Percentiles rank a stretch among this genome's conserved stretches.
Evolutionary conservation across 352 stramenopile genomes (phyloP).

Genomic region (Phytophthora aleatoria): DNA sequence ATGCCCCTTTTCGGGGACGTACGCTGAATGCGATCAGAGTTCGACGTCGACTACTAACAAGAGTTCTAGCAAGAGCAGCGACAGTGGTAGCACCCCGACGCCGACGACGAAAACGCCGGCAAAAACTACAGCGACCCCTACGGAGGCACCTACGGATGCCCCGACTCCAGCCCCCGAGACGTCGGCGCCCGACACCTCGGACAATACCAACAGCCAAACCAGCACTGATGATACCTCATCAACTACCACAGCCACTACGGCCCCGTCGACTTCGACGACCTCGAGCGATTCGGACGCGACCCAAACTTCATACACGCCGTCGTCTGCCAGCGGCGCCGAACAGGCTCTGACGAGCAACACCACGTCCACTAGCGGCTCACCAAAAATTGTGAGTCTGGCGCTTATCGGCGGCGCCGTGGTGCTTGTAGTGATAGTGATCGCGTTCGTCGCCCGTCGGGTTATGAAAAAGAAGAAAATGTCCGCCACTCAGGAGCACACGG

Average conservation of each 20-base stretch:
- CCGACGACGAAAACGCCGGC: slow-evolving; percentile 18
- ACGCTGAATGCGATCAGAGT: slow-evolving; percentile 34
- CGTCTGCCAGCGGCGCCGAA: slow-evolving; percentile 1
- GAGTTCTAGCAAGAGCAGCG: slow-evolving; percentile 8
- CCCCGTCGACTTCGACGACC: slow-evolving; percentile 2
- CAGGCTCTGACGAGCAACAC: slow-evolving; percentile 18
- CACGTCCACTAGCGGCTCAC: slow-evolving; percentile 20
- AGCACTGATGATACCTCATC: slow-evolving; percentile 4
- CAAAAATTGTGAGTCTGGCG: slow-evolving; percentile 43
- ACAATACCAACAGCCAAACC: slow-evolving; percentile 12
- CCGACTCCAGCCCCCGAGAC: slow-evolving; percentile 2
- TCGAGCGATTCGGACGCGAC: slow-evolving; percentile 2
- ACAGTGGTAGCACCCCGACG: slow-evolving; percentile 5
- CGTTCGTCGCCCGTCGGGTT: slow-evolving; percentile 53
- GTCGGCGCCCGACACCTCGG: background rate
- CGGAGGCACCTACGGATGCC: slow-evolving; percentile 2
- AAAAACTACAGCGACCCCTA: slow-evolving; percentile 6
- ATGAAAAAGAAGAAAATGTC: slow-evolving; percentile 38
- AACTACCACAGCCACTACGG: background rate
- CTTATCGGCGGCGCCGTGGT: slow-evolving; percentile 50
- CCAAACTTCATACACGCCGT: slow-evolving; percentile 10
- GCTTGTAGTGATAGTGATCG: slow-evolving; percentile 47
- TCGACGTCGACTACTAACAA: slow-evolving; percentile 12
- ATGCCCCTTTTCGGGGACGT: slow-evolving; percentile 31
- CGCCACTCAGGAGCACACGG: slow-evolving; percentile 30